Base-by-base conservation (phyloP, 768 basidiomycete species). In the Mycena galopus region DNA sequence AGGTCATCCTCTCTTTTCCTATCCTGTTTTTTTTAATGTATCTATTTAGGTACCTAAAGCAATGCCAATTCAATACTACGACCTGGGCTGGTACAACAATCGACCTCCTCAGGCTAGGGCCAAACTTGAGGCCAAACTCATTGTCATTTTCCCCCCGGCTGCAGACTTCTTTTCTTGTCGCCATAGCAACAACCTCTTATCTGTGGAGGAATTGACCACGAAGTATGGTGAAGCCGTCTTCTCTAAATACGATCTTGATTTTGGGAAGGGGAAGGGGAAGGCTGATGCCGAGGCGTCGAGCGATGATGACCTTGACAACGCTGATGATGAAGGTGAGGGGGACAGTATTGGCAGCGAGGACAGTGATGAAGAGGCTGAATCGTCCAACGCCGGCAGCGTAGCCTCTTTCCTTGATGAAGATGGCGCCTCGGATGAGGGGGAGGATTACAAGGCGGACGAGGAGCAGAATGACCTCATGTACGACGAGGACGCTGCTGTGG, bases 1-100 rank as follows among this genome's bases (percentile, higher is more conserved):
- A 67, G 29, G 16, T 51, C 51, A 12, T 44, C 23, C 10, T 29
- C 29, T 35, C n/a, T 30, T 53, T 33, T 57, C 25, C 7, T 29
- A 30, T 47, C n/a, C n/a, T n/a, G n/a, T 57, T 57, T 35, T n/a
- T 33, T 2, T n/a, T 10, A 57, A 12, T 33, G 17, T 33, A 57
- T 33, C 21, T 35, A 8, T 56, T 32, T 23, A 67, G 67, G 11
- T 67, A 21, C 67, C 72, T 6, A 69, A 69, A 53, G 56, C 11
- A 42, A 69, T 73, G 72, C 72, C 72, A 0, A 73, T 73, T 23
- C 67, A 73, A 17, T 73, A 73, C 33, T 73, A 73, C 57, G 27
- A 64, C 9, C 61, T 62, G 16, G 11, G 10, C 11, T 68, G 62
- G 62, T 73, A n/a, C 42, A 73, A 73, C 67, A 25, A 39, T 35